Evolutionary conservation across 164 flowering plant genomes (phyloP), one percentile per base, ranked within the genome.

Genomic region (Vitis vinifera): DNA sequence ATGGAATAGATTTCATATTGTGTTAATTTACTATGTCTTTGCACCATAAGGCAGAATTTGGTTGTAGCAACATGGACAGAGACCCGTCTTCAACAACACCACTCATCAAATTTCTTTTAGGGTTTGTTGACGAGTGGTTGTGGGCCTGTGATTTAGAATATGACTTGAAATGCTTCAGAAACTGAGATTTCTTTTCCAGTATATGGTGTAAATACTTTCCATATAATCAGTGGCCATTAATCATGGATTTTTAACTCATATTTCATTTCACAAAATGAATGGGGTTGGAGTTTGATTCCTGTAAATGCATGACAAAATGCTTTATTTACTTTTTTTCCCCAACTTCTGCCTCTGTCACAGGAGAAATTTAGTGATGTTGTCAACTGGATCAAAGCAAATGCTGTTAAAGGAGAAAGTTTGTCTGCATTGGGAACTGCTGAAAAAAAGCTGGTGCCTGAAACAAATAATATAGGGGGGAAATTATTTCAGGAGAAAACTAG

Each of bases 311-410:
- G n/a, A n/a, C 16, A 55, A 63, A 6, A 37, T 51, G 57, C 8
- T 5, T 23, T 30, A 5, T 15, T 19, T 56, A n/a, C 9, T 30
- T 23, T 59, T n/a, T 27, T n/a, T 23, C 8, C 11, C n/a, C 55
- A 55, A 29, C 44, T 29, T 59, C 51, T n/a, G 53, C 9, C 72
- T 48, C 59, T 63, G 13, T 62, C 73, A 68, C 77, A 93, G 99
- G 99, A 85, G 27, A 91, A 88, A 73, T 93, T 89, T 71, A 82
- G 85, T 73, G 99, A 95, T 71, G 92, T 95, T 58, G 97, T 93
- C 47, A 85, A 79, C 55, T 93, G 98, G 97, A 84, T 93, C 53
- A 91, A 84, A 83, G 88, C 85, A 74, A 91, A 91, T 80, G 79
- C 86, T 47, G 76, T 51, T 58, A 87, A 81, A 64, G 86, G 81